Percentiles rank a stretch among this genome's conserved stretches.
Conservation (phyloP, 1,284 basidiomycete species). For the Inonotus hispidus region DNA sequence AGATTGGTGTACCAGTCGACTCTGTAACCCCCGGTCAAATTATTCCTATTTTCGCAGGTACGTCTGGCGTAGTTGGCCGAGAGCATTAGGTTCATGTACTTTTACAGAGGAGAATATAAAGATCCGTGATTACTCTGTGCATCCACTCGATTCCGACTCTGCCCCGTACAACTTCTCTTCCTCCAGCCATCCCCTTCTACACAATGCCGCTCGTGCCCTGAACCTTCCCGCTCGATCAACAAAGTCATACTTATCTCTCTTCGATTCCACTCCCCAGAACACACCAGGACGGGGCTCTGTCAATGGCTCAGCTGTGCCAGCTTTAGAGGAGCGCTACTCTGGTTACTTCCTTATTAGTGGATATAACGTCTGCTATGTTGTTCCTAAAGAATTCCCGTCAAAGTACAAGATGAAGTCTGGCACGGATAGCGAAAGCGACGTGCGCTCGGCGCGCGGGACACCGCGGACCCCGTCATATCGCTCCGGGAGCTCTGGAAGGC, state of each 20-base stretch:
- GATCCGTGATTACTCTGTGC: slow-evolving; percentile 62
- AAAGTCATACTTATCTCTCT: slow-evolving; percentile 53
- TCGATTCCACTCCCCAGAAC: slow-evolving; percentile 36
- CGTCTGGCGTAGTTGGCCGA: slow-evolving; percentile 17
- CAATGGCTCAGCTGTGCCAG: slow-evolving; percentile 30
- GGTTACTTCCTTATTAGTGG: slow-evolving; percentile 71
- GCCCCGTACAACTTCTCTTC: slow-evolving; percentile 71
- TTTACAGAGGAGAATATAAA: slow-evolving; percentile 71
- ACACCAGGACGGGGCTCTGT: slow-evolving; percentile 34
- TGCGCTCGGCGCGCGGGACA: slow-evolving; percentile 27
- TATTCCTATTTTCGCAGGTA: slow-evolving; percentile 68
- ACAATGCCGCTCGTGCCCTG: slow-evolving; percentile 61
- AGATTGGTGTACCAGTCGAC: slow-evolving; percentile 67
- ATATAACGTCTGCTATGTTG: slow-evolving; percentile 69
- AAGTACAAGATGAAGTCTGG: slow-evolving; percentile 21
- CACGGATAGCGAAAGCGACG: slow-evolving; percentile 28
- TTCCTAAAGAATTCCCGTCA: slow-evolving; percentile 66
- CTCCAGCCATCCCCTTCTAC: slow-evolving; percentile 53
- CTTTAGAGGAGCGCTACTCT: slow-evolving; percentile 58
- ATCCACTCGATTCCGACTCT: slow-evolving; percentile 65
- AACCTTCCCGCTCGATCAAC: slow-evolving; percentile 55
- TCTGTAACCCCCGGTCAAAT: slow-evolving; percentile 56
- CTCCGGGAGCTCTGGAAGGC: slow-evolving; percentile 39
- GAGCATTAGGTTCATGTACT: background rate
- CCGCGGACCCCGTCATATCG: slow-evolving; percentile 31